Evolutionary conservation across 1,284 basidiomycete species (phyloP), one percentile per base, ranked within the genome.

Genomic region (Ustilago nuda): DNA sequence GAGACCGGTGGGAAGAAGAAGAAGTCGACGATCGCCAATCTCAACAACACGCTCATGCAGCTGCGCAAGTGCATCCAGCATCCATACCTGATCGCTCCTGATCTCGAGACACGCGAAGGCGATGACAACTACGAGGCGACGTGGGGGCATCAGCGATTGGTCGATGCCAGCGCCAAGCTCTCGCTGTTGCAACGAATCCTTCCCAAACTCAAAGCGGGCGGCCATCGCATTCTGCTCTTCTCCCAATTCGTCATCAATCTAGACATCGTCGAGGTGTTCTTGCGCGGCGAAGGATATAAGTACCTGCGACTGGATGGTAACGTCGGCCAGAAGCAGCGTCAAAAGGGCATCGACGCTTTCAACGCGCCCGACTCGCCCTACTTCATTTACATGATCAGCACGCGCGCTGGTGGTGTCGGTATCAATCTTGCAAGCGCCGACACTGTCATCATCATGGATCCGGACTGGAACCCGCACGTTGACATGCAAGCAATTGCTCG

Each of bases 391-490:
- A 71, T 85, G 55, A 77, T 86, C 39, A 82, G 82, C 11, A 87
- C 86, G 4, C 66, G 80, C 52, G 84, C 85, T 27, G 87, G 87
- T 56, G 87, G 87, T 53, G 86, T 86, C 45, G 86, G 85, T 9
- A 84, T 86, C 74, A 89, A 88, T 64, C 82, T 88, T 8, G 87
- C 87, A 27, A 82, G 86, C 0, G 94, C 94, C 39, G 93, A 95
- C 80, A 94, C 93, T 1, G 95, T 98, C 52, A 94, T 98, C 66
- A 91, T 98, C 57, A 92, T 91, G 79, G 94, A 95, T 82, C 92
- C 93, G 0, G 95, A 98, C 87, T 98, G 95, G 87, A 98, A 98
- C 82, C 95, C 94, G 15, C 94, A 96, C 86, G 92, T 93, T 87
- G 92, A 85, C 63, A 76, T 87, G 65, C 81, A 96, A 92, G 94